Conservation (phyloP, 177 flowering plant species). For the Vitis hybrid region DNA sequence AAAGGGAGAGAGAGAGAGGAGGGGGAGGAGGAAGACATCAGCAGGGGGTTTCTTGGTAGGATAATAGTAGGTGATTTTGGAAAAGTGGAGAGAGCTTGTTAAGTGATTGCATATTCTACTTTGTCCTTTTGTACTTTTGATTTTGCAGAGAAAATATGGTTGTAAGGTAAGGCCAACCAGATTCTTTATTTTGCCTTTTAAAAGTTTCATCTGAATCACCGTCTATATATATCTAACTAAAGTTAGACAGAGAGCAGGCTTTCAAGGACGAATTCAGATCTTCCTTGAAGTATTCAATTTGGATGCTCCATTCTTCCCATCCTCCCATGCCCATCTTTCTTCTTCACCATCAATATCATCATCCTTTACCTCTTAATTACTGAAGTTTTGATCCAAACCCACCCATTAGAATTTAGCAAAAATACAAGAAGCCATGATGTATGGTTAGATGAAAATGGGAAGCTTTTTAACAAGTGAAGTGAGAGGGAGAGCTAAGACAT, state of each 20-base stretch:
- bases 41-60: slow-evolving; percentile 34
- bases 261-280: slow-evolving; percentile 30
- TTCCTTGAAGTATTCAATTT: slow-evolving; percentile 27
- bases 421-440: no score
- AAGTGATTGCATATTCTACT: slow-evolving; percentile 40
- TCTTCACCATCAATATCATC: no score
- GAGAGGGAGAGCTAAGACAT: not conserved
- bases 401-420: no score
- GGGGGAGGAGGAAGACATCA: slow-evolving; percentile 7
- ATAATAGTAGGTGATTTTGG: slow-evolving; percentile 37
- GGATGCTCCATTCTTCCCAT: not conserved
- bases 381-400: no score
- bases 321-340: no score
- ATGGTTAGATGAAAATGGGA: no score
- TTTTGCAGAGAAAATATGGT: slow-evolving; percentile 2
- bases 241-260: slow-evolving; percentile 8
- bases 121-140: slow-evolving; percentile 27
- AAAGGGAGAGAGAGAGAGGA: not conserved
- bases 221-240: slow-evolving; percentile 10
- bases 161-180: not conserved
- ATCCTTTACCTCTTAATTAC: no score
- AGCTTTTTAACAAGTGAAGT: not conserved
- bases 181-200: slow-evolving; percentile 12
- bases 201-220: slow-evolving; percentile 9
- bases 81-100: slow-evolving; percentile 36